These are phyloP conservation scores for Boletus tylopilopsis DNA, from an alignment of 768 basidiomycete genomes.

Conservation along the genomic window DNA sequence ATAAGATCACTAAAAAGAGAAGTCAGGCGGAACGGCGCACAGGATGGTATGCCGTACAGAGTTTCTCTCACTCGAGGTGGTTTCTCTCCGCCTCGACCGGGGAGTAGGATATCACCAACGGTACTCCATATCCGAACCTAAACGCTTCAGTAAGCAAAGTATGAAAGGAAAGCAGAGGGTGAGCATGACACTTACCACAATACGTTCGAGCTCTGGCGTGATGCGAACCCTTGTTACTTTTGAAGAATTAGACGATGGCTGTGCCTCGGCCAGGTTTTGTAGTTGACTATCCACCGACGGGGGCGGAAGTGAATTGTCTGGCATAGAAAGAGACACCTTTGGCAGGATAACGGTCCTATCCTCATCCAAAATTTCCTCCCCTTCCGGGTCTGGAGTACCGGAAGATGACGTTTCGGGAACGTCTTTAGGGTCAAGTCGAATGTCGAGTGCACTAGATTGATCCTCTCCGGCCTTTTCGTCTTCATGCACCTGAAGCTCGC, in stretches of 20 bases:
- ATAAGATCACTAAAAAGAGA: slow-evolving; percentile 47
- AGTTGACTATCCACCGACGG: slow-evolving; percentile 1
- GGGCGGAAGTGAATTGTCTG: not conserved
- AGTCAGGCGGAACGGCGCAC: not conserved
- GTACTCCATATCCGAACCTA: slow-evolving; percentile 70
- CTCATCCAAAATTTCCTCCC: slow-evolving; percentile 22
- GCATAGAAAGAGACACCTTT: slow-evolving; percentile 4
- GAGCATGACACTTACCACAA: slow-evolving; percentile 53
- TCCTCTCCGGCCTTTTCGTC: slow-evolving; percentile 5
- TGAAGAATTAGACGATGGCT: slow-evolving; percentile 11
- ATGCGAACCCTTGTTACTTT: slow-evolving; percentile 42
- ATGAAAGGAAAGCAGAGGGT: not conserved
- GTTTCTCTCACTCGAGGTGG: slow-evolving; percentile 56
- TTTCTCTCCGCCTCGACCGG: slow-evolving; percentile 42
- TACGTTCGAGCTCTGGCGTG: slow-evolving; percentile 62
- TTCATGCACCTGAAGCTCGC: not conserved
- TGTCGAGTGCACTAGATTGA: slow-evolving; percentile 11
- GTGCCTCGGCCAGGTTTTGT: not conserved
- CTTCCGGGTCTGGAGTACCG: not conserved
- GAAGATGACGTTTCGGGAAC: slow-evolving; percentile 1
- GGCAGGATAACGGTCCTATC: slow-evolving; percentile 31
- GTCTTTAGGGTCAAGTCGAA: slow-evolving; percentile 5
- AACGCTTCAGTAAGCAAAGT: not conserved
- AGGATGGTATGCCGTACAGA: slow-evolving; percentile 41
- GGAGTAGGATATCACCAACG: slow-evolving; percentile 60